Evolutionary conservation across 2,329 filamentous ascomycete genomes (phyloP), one percentile per base, ranked within the genome.

Genomic region (Trichoderma arundinaceum): DNA sequence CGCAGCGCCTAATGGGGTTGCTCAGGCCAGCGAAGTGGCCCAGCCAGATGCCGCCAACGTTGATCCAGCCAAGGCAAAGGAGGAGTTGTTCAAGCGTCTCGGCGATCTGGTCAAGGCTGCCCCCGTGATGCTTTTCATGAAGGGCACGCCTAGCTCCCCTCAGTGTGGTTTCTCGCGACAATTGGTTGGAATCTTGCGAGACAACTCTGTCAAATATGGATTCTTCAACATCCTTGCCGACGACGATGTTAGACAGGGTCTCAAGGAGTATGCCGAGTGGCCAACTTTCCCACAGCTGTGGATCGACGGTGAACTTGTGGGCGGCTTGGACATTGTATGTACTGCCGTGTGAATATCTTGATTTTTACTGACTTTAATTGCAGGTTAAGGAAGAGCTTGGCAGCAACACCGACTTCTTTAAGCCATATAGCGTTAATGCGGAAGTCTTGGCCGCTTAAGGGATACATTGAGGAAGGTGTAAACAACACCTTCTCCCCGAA

Each of bases 171-270:
- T 99, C 80, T 96, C 92, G 71, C 84, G 94, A 71, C 93, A 97
- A 80, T 82, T 97, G 51, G 95, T 99, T 49, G 88, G 83, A 32
- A 86, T 99, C 53, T 80, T 99, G 72, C 87, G 95, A 60, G 94
- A 98, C 80, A 90, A 92, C 75, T 90, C 90, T 57, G 91, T 99
- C 67, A 92, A 96, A 77, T 99, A 98, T 77, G 95, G 95, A 19
- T 99, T 99, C 83, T 99, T 99, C 84, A 98, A 99, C 77, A 99
- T 99, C 69, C 80, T 99, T 72, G 95, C 95, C 69, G 95, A 99
- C 76, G 94, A 99, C 74, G 94, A 98, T 78, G 95, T 99, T 54
- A 86, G 95, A 68, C 94, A 98, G 80, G 95, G 95, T 0, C 81
- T 99, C 74, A 99, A 99, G 84, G 92, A 95, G 80, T 98, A 89